Evolutionary conservation across 192 early-diverging fungal species (phyloP), one percentile per base, ranked within the genome.

Genomic region (Lobosporangium transversale): DNA sequence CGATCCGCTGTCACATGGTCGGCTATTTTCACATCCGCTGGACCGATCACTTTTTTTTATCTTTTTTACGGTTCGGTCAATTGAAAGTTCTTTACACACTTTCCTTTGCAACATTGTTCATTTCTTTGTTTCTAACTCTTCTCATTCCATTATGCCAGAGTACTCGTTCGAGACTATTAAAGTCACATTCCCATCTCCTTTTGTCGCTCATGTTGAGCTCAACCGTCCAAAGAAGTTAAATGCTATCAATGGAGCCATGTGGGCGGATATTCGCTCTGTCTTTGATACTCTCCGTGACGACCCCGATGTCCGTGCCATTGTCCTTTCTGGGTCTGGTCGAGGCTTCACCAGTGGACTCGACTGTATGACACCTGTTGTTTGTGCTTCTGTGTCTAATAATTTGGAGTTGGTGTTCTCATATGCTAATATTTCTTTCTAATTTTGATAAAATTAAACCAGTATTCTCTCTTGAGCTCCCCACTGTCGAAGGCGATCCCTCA

Each of bases 341-440:
- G 83, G 89, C 66, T 99, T 99, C 66, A 93, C 93, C n/a, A 91
- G 93, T 35, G 97, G 97, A 9, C 81, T 99, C 24, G 97, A 99
- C 61, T 78, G 91, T 88, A 89, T 80, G 73, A 66, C 51, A n/a
- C 47, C 15, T 45, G 6, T 63, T 5, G 0, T 18, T 44, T 29
- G 3, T 24, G 30, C 17, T 30, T 9, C 40, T 42, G 9, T 9
- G 40, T 12, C 17, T 42, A 42, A 9, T 9, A 9, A 42, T 17
- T 42, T 42, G 10, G 17, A 42, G 40, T 42, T n/a, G n/a, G n/a
- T n/a, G n/a, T n/a, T n/a, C n/a, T 12, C 40, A 42, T 42, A 42
- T 17, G 17, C 17, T 42, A 42, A 42, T 42, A 42, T 15, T 26
- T 50, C 48, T 50, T 50, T n/a, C n/a, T n/a, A n/a, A n/a, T n/a